These are phyloP conservation scores for Cryoendolithus antarcticus DNA, from an alignment of 2,329 filamentous ascomycete species.

Conservation along the genomic window DNA sequence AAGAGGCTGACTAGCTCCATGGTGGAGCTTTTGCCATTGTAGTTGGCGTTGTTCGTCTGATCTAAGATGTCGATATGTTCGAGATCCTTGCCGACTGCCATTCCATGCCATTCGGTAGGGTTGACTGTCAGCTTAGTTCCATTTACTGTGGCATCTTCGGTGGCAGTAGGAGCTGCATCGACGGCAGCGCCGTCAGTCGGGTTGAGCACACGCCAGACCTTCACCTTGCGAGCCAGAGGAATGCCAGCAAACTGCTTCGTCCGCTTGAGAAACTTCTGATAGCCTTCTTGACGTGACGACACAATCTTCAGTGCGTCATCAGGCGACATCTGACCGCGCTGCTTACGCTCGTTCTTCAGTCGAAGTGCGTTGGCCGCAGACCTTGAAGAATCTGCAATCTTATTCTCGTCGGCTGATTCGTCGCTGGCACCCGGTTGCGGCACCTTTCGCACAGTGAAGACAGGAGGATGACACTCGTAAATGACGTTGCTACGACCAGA, in stretches of 20 bases:
- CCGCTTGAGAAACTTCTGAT: slow-evolving; percentile 62
- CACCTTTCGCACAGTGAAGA: slow-evolving; percentile 75
- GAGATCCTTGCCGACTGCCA: slow-evolving; percentile 52
- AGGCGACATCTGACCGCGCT: slow-evolving; percentile 14
- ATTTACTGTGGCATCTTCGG: slow-evolving; percentile 26
- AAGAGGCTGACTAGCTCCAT: slow-evolving; percentile 55
- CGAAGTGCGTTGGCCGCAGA: slow-evolving; percentile 4
- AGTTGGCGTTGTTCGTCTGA: slow-evolving; percentile 59
- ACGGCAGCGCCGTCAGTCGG: slow-evolving; percentile 21
- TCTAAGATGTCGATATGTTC: slow-evolving; percentile 55
- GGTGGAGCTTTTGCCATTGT: slow-evolving; percentile 56
- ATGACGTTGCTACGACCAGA: slow-evolving; percentile 50
- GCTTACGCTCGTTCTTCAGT: slow-evolving; percentile 8
- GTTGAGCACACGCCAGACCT: slow-evolving; percentile 56
- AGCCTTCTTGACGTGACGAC: slow-evolving; percentile 57
- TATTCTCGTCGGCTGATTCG: neutral
- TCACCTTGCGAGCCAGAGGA: slow-evolving; percentile 58
- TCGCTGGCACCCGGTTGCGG: slow-evolving; percentile 32
- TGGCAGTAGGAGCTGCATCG: slow-evolving; percentile 29
- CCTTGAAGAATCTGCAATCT: slow-evolving; percentile 1
- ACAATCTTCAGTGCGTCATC: slow-evolving; percentile 54
- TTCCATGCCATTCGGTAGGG: slow-evolving; percentile 48
- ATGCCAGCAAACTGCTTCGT: slow-evolving; percentile 60
- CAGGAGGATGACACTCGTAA: slow-evolving; percentile 73
- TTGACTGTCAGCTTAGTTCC: slow-evolving; percentile 46